A percentile compares a stretch with the other conserved stretches of the same genome.
phyloP scores from a whole-genome alignment of 768 basidiomycete genomes.

The Leccinum fibrillosum region DNA sequence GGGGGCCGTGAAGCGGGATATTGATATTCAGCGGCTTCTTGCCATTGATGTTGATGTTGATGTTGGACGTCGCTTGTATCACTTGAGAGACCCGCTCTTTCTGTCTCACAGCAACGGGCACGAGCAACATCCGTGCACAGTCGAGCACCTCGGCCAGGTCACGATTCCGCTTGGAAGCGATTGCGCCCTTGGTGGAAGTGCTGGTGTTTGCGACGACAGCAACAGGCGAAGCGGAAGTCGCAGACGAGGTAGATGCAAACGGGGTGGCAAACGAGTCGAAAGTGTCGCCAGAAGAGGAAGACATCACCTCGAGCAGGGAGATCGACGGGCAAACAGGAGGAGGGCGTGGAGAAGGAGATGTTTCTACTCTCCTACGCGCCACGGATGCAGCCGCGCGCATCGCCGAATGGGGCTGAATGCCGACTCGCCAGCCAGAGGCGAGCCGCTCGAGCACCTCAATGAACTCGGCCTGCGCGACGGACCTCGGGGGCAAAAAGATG shows the following conservation, averaged over 20 bases:
- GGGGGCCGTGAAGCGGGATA: slow-evolving; percentile 81
- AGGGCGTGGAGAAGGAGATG: slow-evolving; percentile 21
- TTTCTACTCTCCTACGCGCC: slow-evolving; percentile 36
- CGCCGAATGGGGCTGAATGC: slow-evolving; percentile 56
- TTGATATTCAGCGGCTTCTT: slow-evolving; percentile 68
- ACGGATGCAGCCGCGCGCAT: slow-evolving; percentile 26
- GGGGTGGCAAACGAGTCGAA: slow-evolving; percentile 12
- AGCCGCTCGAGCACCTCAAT: slow-evolving; percentile 82
- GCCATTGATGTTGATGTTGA: slow-evolving; percentile 23
- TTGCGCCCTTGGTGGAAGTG: not conserved
- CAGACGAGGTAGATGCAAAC: slow-evolving; percentile 24
- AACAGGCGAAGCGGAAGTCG: not conserved
- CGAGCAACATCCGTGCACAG: slow-evolving; percentile 67
- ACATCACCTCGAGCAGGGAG: slow-evolving; percentile 22
- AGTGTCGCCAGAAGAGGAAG: slow-evolving; percentile 24
- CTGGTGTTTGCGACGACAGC: not conserved
- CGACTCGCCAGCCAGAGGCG: slow-evolving; percentile 69
- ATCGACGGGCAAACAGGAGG: slow-evolving; percentile 22
- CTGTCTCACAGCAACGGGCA: slow-evolving; percentile 65
- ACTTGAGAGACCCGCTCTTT: slow-evolving; percentile 53
- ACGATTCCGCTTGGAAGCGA: slow-evolving; percentile 2
- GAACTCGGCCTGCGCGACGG: slow-evolving; percentile 89
- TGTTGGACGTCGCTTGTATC: slow-evolving; percentile 39
- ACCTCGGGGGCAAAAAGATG: slow-evolving; percentile 80
- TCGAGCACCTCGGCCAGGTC: slow-evolving; percentile 60